These are phyloP conservation scores for Apophysomyces sp. DNA, from an alignment of 371 early-diverging fungal species.

Conservation along the genomic window DNA sequence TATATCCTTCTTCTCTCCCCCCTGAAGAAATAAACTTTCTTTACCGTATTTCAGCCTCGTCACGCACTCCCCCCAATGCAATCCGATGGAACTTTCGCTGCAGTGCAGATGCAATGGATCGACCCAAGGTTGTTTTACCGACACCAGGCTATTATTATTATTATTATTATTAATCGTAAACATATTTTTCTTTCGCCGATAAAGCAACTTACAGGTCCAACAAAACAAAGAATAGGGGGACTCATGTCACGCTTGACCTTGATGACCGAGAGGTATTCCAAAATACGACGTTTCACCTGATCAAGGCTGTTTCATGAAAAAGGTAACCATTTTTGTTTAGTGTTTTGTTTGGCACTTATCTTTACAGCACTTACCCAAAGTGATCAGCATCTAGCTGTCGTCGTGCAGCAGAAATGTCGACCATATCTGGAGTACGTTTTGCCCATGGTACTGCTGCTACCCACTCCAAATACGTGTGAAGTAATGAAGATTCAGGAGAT, in stretches of 20 bases:
- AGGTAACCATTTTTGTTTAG: not conserved
- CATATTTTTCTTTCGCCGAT: no score
- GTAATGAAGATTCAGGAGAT: conserved; percentile 77
- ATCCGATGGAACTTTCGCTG: conserved; percentile 82
- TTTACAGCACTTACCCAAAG: conserved; percentile 51
- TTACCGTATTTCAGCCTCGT: conserved; percentile 84
- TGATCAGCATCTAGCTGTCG: conserved; percentile 78
- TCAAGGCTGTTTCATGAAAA: conserved; percentile 44
- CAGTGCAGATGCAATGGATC: conserved; percentile 75
- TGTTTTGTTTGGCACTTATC: no score
- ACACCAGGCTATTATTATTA: conserved; percentile 57
- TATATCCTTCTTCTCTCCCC: not conserved
- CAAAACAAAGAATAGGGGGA: conserved; percentile 80
- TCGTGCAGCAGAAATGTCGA: conserved; percentile 65
- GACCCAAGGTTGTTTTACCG: conserved; percentile 84
- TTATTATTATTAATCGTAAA: not conserved
- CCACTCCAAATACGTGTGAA: conserved; percentile 78
- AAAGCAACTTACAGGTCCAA: conserved; percentile 54
- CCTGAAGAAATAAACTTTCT: not conserved
- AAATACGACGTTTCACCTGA: conserved; percentile 78
- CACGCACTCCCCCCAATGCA: conserved; percentile 85
- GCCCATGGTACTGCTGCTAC: conserved; percentile 80
- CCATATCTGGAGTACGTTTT: conserved; percentile 43
- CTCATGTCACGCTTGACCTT: conserved; percentile 65
- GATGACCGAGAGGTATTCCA: conserved; percentile 82